phyloP scores from a whole-genome alignment of 2,329 filamentous ascomycete species.

The Alternaria ethzedia region DNA sequence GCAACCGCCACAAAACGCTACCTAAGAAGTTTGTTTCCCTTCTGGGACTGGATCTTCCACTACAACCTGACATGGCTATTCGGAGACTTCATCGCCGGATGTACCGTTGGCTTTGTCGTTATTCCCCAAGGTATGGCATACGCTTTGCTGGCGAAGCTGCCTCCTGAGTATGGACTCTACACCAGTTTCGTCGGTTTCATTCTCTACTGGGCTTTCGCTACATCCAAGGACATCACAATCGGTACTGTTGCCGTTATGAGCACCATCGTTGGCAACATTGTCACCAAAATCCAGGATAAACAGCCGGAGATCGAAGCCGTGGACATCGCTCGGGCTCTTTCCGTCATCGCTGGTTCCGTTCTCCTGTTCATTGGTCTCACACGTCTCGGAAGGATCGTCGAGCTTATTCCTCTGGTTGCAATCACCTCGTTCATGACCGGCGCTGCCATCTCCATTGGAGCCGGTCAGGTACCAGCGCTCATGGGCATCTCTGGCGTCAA shows the following conservation, averaged over 20 bases:
- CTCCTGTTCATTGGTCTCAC: conserved; percentile 81
- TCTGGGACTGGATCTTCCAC: conserved; percentile 82
- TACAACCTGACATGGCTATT: conserved; percentile 91
- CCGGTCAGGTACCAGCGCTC: conserved; percentile 81
- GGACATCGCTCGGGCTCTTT: conserved; percentile 78
- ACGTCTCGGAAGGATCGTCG: conserved; percentile 87
- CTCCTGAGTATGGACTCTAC: conserved; percentile 84
- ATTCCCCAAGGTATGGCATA: conserved; percentile 99
- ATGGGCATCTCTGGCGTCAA: conserved; percentile 80
- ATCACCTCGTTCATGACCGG: conserved; percentile 98
- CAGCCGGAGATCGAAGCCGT: conserved; percentile 51
- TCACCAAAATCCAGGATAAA: conserved; percentile 63
- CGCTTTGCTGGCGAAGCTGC: conserved; percentile 80
- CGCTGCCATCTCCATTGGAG: conserved; percentile 86
- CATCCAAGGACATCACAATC: conserved; percentile 98
- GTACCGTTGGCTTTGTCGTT: conserved; percentile 78
- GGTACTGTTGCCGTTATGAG: conserved; percentile 98
- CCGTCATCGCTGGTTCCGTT: conserved; percentile 79
- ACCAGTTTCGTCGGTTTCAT: conserved; percentile 96
- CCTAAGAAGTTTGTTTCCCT: conserved; percentile 78
- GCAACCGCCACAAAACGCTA: conserved; percentile 64
- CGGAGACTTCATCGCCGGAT: conserved; percentile 86
- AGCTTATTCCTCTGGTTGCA: conserved; percentile 88
- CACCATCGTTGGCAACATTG: conserved; percentile 83
- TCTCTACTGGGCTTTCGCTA: conserved; percentile 97